Base-by-base conservation (phyloP, 164 flowering plant species). In the Buxus sempervirens region DNA sequence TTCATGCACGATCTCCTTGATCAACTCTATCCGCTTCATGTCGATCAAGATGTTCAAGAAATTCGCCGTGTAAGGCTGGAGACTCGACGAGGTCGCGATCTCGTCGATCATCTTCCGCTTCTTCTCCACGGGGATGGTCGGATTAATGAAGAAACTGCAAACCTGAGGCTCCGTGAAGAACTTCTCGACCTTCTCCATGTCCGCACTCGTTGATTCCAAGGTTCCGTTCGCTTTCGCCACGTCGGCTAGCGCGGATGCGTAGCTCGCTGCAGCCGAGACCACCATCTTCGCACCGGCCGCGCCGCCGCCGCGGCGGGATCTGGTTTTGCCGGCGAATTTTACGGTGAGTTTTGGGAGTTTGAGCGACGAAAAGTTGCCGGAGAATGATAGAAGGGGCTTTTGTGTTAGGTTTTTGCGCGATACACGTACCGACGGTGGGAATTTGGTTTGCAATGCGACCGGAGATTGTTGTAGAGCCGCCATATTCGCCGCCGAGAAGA, bases 161-260 rank as follows among this genome's bases (percentile, higher is more conserved):
- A 86, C 79, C 22, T 36, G 55, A 0, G 61, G 68, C 21, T 88
- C 90, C 25, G 84, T 58, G 86, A 94, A 88, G 27, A 90, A 0
- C 24, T 84, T 76, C 36, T 84, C 89, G 28, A 94, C 9, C 66
- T 86, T 86, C 55, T 87, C 96, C 20, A 90, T 36, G 73, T 91
- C 97, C 24, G 76, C 79, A 70, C 22, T 15, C 54, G 97, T 94
- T 51, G 85, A 24, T 10, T 91, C 96, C 15, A 94, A 83, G 12
- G 97, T 85, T 59, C 74, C 75, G 79, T 79, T 86, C 16, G 87
- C 41, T 10, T 48, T 60, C 9, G 97, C 97, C 19, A 87, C 85
- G 64, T 91, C 96, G 28, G 93, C 91, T 0, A 94, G 80, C 0
- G 96, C 97, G 45, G 74, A 1, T 1, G 97, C 97, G 82, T 93